Percentiles rank a stretch among this genome's conserved stretches.
Evolutionary conservation across 192 early-diverging fungal genomes (phyloP).

Genomic region (Coemansia sp.): DNA sequence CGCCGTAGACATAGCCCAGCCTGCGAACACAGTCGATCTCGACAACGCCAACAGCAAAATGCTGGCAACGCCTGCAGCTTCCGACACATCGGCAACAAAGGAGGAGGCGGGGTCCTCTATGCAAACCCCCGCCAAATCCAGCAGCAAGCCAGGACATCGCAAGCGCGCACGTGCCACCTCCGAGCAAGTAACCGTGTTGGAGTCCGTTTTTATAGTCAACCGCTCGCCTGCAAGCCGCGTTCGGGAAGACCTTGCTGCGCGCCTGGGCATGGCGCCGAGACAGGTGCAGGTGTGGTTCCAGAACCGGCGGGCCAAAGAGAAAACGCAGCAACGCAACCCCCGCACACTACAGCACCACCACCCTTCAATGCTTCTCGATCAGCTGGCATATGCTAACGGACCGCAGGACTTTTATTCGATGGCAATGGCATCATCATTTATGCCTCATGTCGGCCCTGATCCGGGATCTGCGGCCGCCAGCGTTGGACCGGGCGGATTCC

Average conservation of each 20-base stretch:
- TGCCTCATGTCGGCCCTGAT: constrained; percentile 19
- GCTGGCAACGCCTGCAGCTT: constrained; percentile 4
- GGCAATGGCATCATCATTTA: constrained; percentile 31
- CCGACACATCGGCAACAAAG: background rate
- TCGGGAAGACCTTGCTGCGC: constrained; percentile 63
- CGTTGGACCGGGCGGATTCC: constrained; percentile 10
- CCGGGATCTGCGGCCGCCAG: background rate
- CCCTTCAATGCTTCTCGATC: constrained; percentile 28
- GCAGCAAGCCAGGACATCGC: constrained; percentile 39
- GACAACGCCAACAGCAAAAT: background rate
- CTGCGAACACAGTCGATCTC: background rate
- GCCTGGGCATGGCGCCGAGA: constrained; percentile 69
- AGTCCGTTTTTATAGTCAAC: constrained; percentile 67
- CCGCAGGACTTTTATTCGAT: constrained; percentile 39
- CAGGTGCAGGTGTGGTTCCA: constrained; percentile 87
- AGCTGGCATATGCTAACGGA: constrained; percentile 23
- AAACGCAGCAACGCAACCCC: constrained; percentile 53
- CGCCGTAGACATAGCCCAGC: background rate
- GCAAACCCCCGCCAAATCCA: constrained; percentile 11
- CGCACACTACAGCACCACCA: constrained; percentile 36
- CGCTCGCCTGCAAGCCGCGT: constrained; percentile 67
- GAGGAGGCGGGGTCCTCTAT: background rate
- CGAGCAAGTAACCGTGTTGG: constrained; percentile 67
- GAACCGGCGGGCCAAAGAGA: constrained; percentile 82
- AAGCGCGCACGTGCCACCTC: constrained; percentile 71